Conservation (phyloP, 2,329 filamentous ascomycete species). For the Alternaria longipes region DNA sequence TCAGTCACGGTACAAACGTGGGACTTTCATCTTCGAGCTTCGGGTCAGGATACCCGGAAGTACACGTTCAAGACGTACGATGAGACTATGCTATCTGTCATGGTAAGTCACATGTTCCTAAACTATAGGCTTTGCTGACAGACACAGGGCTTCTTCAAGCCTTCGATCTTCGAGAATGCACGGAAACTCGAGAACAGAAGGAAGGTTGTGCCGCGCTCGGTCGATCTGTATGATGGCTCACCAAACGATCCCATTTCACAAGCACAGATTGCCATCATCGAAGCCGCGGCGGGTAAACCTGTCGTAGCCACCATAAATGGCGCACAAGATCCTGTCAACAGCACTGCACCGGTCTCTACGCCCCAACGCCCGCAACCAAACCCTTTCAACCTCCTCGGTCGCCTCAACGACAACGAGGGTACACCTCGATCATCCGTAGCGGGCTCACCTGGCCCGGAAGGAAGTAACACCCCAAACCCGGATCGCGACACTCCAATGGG, state of each 20-base stretch:
- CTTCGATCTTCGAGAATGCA: constrained; percentile 83
- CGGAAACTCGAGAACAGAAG: constrained; percentile 81
- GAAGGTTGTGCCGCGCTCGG: constrained; percentile 84
- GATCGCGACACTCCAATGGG: constrained; percentile 58
- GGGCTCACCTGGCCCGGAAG: constrained; percentile 86
- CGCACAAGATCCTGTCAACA: constrained; percentile 45
- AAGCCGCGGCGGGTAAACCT: constrained; percentile 57
- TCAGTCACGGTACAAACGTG: constrained; percentile 88
- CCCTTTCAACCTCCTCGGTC: constrained; percentile 74
- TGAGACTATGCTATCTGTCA: constrained; percentile 90
- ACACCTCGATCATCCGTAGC: constrained; percentile 88
- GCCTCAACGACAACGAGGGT: constrained; percentile 72
- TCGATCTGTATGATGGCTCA: constrained; percentile 91
- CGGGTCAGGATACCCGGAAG: constrained; percentile 88
- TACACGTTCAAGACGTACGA: constrained; percentile 98
- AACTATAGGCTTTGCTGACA: constrained; percentile 19
- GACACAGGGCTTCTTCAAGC: constrained; percentile 80
- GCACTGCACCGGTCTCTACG: constrained; percentile 60
- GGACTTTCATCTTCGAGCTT: constrained; percentile 89
- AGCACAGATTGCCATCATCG: constrained; percentile 76
- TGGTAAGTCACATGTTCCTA: constrained; percentile 58
- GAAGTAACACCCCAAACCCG: constrained; percentile 74
- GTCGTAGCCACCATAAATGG: constrained; percentile 39
- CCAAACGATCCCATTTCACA: constrained; percentile 89
- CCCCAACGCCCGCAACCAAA: constrained; percentile 60